Evolutionary conservation across 495 filamentous ascomycete species (phyloP), one percentile per base, ranked within the genome.

Genomic region (Tuber brumale): DNA sequence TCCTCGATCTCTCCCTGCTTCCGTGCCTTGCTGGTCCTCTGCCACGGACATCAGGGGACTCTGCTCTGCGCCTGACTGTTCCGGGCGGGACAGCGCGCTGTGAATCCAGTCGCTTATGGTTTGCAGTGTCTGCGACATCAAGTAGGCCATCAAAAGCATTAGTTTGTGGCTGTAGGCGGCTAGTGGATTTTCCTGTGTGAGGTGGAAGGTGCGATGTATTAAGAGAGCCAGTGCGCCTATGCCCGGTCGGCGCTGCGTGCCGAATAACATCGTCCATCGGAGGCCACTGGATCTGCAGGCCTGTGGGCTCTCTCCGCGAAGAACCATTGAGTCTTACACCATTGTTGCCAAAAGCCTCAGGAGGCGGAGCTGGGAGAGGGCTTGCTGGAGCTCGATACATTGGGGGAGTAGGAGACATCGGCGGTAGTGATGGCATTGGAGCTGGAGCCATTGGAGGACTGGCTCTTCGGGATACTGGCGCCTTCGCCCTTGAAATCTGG

Each of bases 231-330:
- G 83, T 87, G 84, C 79, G 84, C 85, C 27, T 77, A 37, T 78
- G 74, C 37, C 81, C 84, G 27, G 83, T 84, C 85, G 12, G 85
- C 87, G 43, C 83, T 77, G 89, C 87, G 51, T 86, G 85, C n/a
- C 82, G 85, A 69, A 87, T 82, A 16, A 87, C 83, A 7, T 85
- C 84, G 77, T 91, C 88, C 72, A 89, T 84, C 1, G 89, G 86
- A 48, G 90, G 88, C 77, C 92, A 87, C 27, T 90, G 89, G 72
- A 96, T 88, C 72, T 95, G 90, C 48, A 99, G 86, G 3, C 91
- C 92, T 76, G 92, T 90, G 19, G 94, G 94, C 76, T 95, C 97
- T 39, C 94, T 89, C 76, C 91, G 91, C 43, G 91, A 87, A 42
- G 94, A 94, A 21, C 91, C 91, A 81, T 92, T 92, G 57, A 66